phyloP scores from a whole-genome alignment of 2,329 filamentous ascomycete genomes.

The Cadophora sp. region DNA sequence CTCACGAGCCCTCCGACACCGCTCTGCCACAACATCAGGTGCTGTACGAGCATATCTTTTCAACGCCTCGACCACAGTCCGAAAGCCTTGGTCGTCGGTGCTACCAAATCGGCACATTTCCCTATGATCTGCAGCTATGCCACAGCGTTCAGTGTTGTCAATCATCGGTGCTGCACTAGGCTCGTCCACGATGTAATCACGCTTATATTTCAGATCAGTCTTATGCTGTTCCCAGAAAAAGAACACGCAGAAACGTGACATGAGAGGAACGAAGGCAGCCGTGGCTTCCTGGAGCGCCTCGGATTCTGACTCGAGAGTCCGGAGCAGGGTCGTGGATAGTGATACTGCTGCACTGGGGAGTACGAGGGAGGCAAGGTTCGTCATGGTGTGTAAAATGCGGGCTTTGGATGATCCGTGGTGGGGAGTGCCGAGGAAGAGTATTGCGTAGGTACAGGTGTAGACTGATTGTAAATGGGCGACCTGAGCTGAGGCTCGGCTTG shows the following conservation, averaged over 20 bases:
- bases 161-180: background rate
- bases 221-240: conserved; percentile 50
- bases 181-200: conserved; percentile 65
- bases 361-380: conserved; percentile 40
- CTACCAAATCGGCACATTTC: conserved; percentile 20
- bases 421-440: conserved; percentile 48
- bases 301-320: conserved; percentile 56
- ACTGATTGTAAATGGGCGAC: conserved; percentile 46
- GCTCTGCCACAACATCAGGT: background rate
- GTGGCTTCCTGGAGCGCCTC: conserved; percentile 49
- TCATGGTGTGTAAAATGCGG: conserved; percentile 34
- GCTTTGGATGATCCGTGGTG: conserved; percentile 47
- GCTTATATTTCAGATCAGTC: conserved; percentile 48
- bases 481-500: conserved; percentile 4
- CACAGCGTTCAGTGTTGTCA: background rate
- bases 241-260: conserved; percentile 46
- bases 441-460: conserved; percentile 47
- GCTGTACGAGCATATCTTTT: conserved; percentile 8
- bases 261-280: conserved; percentile 47
- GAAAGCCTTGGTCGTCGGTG: background rate
- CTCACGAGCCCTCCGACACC: background rate
- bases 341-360: conserved; percentile 38
- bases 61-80: conserved; percentile 15
- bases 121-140: background rate
- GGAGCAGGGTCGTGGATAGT: conserved; percentile 54